phyloP scores from a whole-genome alignment of 2,329 filamentous ascomycete species.

The Diplocarpon rosae region DNA sequence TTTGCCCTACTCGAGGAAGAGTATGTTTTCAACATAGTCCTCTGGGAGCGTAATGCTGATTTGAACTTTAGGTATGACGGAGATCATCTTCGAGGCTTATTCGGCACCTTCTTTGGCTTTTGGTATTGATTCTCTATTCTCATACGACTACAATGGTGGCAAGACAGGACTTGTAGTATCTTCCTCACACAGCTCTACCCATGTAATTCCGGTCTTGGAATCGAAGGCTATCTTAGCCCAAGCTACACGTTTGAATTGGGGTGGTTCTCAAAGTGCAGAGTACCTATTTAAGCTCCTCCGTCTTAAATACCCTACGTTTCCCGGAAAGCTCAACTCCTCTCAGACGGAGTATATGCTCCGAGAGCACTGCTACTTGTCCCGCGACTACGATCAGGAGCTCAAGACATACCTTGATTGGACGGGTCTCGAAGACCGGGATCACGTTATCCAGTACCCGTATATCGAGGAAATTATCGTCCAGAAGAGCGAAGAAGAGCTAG shows the following conservation, averaged over 20 bases:
- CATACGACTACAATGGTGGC: slow-evolving; percentile 79
- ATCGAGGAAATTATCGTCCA: slow-evolving; percentile 83
- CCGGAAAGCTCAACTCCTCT: slow-evolving; percentile 71
- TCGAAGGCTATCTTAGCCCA: slow-evolving; percentile 75
- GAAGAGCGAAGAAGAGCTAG: slow-evolving; percentile 91
- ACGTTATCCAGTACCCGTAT: slow-evolving; percentile 84
- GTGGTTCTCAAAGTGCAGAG: slow-evolving; percentile 78
- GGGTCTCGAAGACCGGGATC: slow-evolving; percentile 78
- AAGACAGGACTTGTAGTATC: slow-evolving; percentile 80
- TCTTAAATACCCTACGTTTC: slow-evolving; percentile 85
- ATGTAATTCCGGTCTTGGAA: slow-evolving; percentile 87
- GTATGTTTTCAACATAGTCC: slow-evolving; percentile 37
- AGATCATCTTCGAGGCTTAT: slow-evolving; percentile 96
- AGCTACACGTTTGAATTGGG: slow-evolving; percentile 88
- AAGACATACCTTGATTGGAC: slow-evolving; percentile 76
- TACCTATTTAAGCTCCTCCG: slow-evolving; percentile 83
- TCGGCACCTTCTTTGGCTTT: slow-evolving; percentile 80
- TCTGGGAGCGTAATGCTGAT: slow-evolving; percentile 19
- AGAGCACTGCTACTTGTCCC: slow-evolving; percentile 82
- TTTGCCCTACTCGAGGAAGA: slow-evolving; percentile 75
- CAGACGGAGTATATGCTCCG: slow-evolving; percentile 82
- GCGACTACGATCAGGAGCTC: slow-evolving; percentile 72
- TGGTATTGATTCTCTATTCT: slow-evolving; percentile 94
- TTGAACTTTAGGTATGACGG: slow-evolving; percentile 69
- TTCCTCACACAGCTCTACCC: slow-evolving; percentile 86